Evolutionary conservation across 225 moss, liverwort and hornwort species (phyloP).

Genomic region (Polytrichum commune): DNA sequence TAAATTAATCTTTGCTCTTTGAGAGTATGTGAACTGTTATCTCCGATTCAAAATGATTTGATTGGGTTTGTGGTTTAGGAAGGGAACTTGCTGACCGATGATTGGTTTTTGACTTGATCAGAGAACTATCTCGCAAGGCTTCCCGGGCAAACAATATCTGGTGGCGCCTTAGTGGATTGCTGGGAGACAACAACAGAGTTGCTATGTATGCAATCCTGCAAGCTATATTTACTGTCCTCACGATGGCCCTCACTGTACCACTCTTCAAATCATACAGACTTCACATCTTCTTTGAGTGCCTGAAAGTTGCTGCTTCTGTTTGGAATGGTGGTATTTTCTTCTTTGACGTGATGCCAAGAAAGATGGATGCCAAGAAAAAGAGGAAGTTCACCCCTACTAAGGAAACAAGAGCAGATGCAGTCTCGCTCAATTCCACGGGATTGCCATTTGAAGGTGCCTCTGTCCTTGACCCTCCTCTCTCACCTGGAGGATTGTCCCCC

Average conservation of each 20-base stretch:
- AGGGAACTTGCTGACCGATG: too few species aligned
- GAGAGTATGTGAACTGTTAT: not conserved
- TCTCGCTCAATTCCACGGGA: conserved; percentile 14
- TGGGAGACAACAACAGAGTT: conserved; percentile 56
- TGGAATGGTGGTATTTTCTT: conserved; percentile 77
- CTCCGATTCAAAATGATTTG: too few species aligned
- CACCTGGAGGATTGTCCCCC: conserved; percentile 3
- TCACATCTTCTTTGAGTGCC: conserved; percentile 57
- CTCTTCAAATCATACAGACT: conserved; percentile 65
- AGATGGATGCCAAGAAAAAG: conserved; percentile 60
- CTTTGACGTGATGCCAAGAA: conserved; percentile 66
- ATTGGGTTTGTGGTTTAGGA: too few species aligned
- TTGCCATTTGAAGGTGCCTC: conserved; percentile 9
- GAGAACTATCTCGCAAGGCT: conserved; percentile 65
- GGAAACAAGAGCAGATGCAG: not conserved
- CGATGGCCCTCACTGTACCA: conserved; percentile 64
- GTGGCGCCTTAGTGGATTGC: conserved; percentile 57
- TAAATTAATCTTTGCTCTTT: not conserved
- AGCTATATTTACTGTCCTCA: conserved; percentile 61
- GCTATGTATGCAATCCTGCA: conserved; percentile 61
- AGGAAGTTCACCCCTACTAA: conserved; percentile 27
- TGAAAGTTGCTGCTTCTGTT: conserved; percentile 58
- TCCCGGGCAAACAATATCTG: conserved; percentile 61
- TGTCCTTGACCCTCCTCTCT: conserved; percentile 9
- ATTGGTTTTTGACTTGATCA: conserved; percentile 6